These are phyloP conservation scores for Lentinula sp. DNA, from an alignment of 768 basidiomycete genomes.

Conservation along the genomic window DNA sequence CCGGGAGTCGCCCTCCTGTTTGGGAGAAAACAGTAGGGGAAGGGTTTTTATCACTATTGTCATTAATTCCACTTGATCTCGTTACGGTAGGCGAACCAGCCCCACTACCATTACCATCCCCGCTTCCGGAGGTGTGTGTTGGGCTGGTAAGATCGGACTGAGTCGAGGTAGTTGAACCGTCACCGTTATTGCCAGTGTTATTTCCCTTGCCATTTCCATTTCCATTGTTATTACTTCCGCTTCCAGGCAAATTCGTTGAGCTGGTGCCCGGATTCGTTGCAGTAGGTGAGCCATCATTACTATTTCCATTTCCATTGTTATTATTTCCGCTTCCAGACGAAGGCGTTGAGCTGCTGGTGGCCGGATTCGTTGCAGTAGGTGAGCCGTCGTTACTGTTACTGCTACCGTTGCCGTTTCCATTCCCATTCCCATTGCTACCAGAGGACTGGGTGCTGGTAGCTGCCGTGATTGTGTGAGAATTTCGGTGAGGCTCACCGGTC, in stretches of 20 bases:
- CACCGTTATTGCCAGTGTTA: background rate
- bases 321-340: background rate
- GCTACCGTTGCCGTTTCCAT: no score
- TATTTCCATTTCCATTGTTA: background rate
- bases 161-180: background rate
- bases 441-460: background rate
- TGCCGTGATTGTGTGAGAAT: background rate
- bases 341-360: background rate
- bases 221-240: background rate
- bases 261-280: background rate
- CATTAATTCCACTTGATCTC: background rate
- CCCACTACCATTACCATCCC: background rate
- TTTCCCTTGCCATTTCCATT: background rate
- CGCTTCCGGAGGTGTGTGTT: background rate
- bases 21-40: background rate
- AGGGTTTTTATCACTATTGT: background rate
- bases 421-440: background rate
- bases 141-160: background rate
- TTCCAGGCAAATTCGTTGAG: background rate
- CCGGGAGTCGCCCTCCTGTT: background rate
- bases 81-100: background rate
- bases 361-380: background rate
- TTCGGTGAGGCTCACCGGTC: no score
- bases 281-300: background rate
- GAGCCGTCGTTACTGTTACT: background rate